Evolutionary conservation across 2,329 filamentous ascomycete genomes (phyloP).

Genomic region (Talaromyces sp.): DNA sequence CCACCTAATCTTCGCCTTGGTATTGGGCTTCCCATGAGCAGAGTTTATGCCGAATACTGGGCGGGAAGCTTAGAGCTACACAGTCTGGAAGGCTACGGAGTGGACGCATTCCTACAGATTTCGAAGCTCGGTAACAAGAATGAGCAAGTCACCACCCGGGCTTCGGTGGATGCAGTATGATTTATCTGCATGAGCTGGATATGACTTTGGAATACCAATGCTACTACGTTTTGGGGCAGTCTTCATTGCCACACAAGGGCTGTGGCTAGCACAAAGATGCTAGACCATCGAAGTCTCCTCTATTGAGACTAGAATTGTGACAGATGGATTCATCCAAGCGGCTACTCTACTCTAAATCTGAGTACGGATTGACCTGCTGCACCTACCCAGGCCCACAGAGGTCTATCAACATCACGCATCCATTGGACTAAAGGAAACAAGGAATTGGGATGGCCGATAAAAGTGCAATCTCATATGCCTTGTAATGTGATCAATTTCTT

Average conservation of each 20-base stretch:
- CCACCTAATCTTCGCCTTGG: slow-evolving; percentile 83
- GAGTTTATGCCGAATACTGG: slow-evolving; percentile 97
- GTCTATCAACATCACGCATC: no score
- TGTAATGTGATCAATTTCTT: no score
- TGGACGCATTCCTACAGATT: slow-evolving; percentile 93
- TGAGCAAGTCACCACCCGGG: slow-evolving; percentile 77
- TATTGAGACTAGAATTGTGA: neutral
- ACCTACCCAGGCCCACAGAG: no score
- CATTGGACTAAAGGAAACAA: no score
- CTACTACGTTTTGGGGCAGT: neutral
- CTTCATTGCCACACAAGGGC: neutral
- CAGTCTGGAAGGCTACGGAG: slow-evolving; percentile 89
- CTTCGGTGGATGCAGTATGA: slow-evolving; percentile 71
- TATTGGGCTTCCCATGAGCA: slow-evolving; percentile 88
- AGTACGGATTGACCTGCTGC: no score
- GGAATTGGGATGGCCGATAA: no score
- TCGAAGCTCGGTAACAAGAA: slow-evolving; percentile 97
- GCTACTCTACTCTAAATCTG: no score
- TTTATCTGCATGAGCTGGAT: neutral
- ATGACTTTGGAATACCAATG: neutral
- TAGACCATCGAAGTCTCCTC: no score
- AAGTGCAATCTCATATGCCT: no score
- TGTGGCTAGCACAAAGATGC: neutral
- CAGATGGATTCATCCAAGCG: neutral
- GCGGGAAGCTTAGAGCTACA: slow-evolving; percentile 86